Percentiles rank a stretch among this genome's conserved stretches.
phyloP scores from a whole-genome alignment of 2,329 filamentous ascomycete genomes.

The Diaporthe sp. region DNA sequence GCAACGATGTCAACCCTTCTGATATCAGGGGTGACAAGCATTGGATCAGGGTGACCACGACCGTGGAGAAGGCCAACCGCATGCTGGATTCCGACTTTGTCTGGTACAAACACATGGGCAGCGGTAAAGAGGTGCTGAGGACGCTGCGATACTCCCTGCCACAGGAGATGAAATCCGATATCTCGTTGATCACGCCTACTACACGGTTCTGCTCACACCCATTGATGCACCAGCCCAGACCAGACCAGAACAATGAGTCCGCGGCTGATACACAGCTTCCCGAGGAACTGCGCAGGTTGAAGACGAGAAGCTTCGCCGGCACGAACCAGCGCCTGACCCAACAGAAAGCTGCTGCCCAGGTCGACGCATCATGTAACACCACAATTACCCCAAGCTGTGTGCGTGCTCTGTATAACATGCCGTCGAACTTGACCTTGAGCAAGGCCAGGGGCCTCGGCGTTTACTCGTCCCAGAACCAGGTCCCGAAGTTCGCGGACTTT shows the following conservation, averaged over 20 bases:
- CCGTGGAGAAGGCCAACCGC: constrained; percentile 47
- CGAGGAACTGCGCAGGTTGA: constrained; percentile 12
- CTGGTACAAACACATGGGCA: constrained; percentile 48
- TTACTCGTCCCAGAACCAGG: constrained; percentile 62
- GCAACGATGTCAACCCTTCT: constrained; percentile 40
- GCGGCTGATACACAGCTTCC: constrained; percentile 6
- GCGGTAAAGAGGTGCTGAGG: constrained; percentile 39
- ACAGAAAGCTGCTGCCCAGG: constrained; percentile 20
- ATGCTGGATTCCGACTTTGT: constrained; percentile 46
- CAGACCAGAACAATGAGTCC: background rate
- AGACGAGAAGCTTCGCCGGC: constrained; percentile 33
- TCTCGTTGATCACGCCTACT: constrained; percentile 36
- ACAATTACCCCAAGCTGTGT: constrained; percentile 60
- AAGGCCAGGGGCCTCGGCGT: constrained; percentile 54
- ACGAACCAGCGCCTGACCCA: background rate
- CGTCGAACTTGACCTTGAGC: constrained; percentile 17
- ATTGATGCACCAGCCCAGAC: constrained; percentile 15
- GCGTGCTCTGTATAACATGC: constrained; percentile 59
- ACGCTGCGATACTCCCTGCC: constrained; percentile 39
- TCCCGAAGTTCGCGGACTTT: constrained; percentile 49
- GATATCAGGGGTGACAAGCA: constrained; percentile 41
- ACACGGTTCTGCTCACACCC: constrained; percentile 23
- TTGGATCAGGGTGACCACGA: constrained; percentile 46
- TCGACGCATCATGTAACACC: constrained; percentile 47
- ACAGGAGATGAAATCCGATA: constrained; percentile 26